phyloP scores from a whole-genome alignment of 768 basidiomycete genomes.

The Trametes sanguinea region DNA sequence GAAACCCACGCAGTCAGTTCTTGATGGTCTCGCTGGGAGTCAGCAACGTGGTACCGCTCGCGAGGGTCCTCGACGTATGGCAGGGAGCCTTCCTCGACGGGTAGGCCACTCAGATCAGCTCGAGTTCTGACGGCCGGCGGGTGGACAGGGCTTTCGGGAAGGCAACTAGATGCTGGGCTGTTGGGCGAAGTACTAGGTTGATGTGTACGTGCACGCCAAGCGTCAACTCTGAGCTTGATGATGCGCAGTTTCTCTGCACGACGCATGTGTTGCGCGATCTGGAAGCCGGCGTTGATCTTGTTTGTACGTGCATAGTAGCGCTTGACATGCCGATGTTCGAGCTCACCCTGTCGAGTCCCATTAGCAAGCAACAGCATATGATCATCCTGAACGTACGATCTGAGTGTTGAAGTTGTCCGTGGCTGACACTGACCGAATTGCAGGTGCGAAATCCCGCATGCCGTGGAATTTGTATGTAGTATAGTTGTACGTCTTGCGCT shows the following conservation, averaged over 20 bases:
- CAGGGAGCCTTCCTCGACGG: neutral
- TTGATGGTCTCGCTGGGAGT: neutral
- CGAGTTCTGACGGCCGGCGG: neutral
- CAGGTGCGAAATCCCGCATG: conserved; percentile 22
- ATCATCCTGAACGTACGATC: conserved; percentile 23
- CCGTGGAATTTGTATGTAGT: conserved; percentile 32
- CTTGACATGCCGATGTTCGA: conserved; percentile 41
- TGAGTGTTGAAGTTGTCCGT: conserved; percentile 33
- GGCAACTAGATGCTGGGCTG: no score
- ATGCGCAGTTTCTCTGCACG: conserved; percentile 24
- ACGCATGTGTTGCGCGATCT: conserved; percentile 34
- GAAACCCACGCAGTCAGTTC: neutral
- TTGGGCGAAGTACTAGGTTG: neutral
- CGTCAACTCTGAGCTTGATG: conserved; percentile 18
- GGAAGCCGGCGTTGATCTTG: conserved; percentile 34
- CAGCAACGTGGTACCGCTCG: neutral
- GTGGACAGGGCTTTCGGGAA: no score
- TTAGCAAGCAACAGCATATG: neutral
- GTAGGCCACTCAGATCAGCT: neutral
- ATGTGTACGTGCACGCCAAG: neutral
- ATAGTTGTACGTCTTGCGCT: conserved; percentile 21
- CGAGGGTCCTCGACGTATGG: neutral
- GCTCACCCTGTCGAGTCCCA: conserved; percentile 37
- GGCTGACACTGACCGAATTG: conserved; percentile 25
- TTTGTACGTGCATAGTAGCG: conserved; percentile 38